Base-by-base conservation (phyloP, 805 yeast species). In the Blastobotrys mokoenaii region DNA sequence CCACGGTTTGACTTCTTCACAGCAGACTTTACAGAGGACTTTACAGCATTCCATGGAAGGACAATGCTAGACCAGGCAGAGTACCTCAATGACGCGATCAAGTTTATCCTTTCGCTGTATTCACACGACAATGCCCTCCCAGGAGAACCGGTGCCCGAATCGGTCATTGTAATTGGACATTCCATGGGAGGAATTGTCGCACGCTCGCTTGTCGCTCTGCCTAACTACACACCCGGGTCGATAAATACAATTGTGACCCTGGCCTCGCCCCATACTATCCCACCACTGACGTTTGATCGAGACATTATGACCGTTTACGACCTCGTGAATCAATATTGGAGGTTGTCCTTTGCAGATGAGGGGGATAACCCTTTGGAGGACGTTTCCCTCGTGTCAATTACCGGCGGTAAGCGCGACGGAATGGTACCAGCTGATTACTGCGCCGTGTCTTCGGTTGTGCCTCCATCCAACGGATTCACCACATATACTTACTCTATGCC, bases 101-200 rank as follows among this genome's bases (percentile, higher is more conserved):
- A 66, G 31, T 88, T 81, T 59, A 87, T 89, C 15, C 62, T 89
- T 14, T 73, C 78, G 2, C 64, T 89, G 4, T 89, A 89, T 52
- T 43, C 31, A 17, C 18, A 15, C 18, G 33, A 10, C 14, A 15
- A 20, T n/a, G 22, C 31, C 27, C 20, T 25, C 15, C 41, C n/a
- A 29, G 36, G 36, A 29, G 8, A 11, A 7, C 89, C 89, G 0
- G 27, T 22, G 27, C 27, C 27, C 8, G 61, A 62, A 25, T 84
- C 96, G 0, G 93, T 89, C 2, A 74, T 89, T 1, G 59, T 89
- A 0, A 51, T 89, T 1, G 96, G 87, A 5, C 97, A 89, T 65
- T 88, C 96, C 1, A 89, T 89, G 97, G 97, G 97, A 34, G 97
- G 97, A 2, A 77, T 89, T 12, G 96, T 89, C 0, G 82, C 95